A percentile compares a stretch with the other conserved stretches of the same genome.
Evolutionary conservation across 1,139 yeast species (phyloP).

Genomic region (Hemisphaericaspora xylanilytica): DNA sequence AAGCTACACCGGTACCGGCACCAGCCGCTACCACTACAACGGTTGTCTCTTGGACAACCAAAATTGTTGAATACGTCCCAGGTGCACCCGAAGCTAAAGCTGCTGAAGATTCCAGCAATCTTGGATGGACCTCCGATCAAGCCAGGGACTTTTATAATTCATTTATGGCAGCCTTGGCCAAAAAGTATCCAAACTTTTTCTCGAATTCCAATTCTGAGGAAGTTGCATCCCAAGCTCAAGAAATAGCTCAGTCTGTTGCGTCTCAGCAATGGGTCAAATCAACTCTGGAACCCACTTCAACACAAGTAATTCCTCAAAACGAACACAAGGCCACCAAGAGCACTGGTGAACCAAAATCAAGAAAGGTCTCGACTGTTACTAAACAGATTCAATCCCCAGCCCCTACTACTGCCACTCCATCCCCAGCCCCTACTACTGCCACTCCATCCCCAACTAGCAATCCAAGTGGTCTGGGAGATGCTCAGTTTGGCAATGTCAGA

Average conservation of each 20-base stretch:
- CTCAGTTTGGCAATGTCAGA: conserved; percentile 12
- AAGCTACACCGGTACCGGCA: not conserved
- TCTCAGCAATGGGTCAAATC: not conserved
- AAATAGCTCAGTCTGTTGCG: not conserved
- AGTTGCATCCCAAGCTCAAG: not conserved
- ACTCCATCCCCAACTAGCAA: conserved; percentile 5
- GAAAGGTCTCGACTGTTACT: too few relatives aligned
- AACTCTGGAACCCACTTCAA: not conserved
- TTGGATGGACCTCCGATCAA: not conserved
- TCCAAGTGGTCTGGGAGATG: conserved; percentile 6
- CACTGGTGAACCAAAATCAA: not conserved
- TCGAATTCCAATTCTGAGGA: not conserved
- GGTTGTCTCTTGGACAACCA: not conserved
- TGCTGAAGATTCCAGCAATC: not conserved
- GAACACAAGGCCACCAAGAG: too few relatives aligned
- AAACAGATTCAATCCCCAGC: too few relatives aligned
- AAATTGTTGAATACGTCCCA: not conserved
- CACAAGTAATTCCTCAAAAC: too few relatives aligned
- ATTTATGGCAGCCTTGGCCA: not conserved
- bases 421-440: not conserved
- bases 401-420: conserved; percentile 12
- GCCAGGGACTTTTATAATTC: not conserved
- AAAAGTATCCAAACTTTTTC: not conserved
- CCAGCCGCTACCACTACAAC: not conserved
- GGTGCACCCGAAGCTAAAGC: not conserved